These are phyloP conservation scores for Boletales sp. DNA, from an alignment of 768 basidiomycete species.

Conservation along the genomic window DNA sequence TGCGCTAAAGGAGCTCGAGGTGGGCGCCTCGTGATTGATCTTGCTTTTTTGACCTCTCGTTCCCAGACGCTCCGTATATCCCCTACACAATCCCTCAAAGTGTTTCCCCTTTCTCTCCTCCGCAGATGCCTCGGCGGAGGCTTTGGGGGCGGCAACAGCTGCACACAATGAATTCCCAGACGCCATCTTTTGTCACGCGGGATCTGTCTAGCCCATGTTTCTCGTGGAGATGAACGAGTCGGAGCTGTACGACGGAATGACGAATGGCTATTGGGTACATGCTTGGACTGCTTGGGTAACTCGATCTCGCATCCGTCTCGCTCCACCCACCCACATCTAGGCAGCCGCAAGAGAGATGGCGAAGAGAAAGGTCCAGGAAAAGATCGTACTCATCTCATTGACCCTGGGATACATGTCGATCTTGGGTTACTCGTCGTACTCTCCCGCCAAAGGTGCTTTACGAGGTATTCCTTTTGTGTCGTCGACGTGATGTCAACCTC, in stretches of 20 bases:
- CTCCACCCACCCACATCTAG: conserved; percentile 32
- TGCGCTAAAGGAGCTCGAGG: conserved; percentile 65
- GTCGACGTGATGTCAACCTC: neutral
- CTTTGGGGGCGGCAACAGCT: conserved; percentile 57
- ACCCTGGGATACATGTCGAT: conserved; percentile 73
- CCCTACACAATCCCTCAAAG: conserved; percentile 57
- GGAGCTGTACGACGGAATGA: conserved; percentile 47
- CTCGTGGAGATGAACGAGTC: conserved; percentile 67
- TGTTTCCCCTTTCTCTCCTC: conserved; percentile 62
- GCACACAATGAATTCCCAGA: conserved; percentile 65
- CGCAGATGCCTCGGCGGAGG: conserved; percentile 50
- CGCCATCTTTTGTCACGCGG: conserved; percentile 77
- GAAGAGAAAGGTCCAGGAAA: conserved; percentile 52
- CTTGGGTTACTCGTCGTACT: conserved; percentile 75
- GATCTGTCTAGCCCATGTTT: conserved; percentile 64
- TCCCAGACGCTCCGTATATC: conserved; percentile 48
- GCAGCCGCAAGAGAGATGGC: conserved; percentile 66
- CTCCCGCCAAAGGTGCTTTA: conserved; percentile 82
- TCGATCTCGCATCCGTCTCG: neutral
- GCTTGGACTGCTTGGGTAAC: conserved; percentile 51
- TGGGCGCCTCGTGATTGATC: conserved; percentile 27
- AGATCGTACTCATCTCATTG: conserved; percentile 74
- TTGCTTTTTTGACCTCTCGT: neutral
- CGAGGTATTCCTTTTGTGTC: conserved; percentile 48
- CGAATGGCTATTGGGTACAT: conserved; percentile 30